These are phyloP conservation scores for Debaryomyces robertsiae DNA, from an alignment of 1,139 yeast species.

Conservation along the genomic window DNA sequence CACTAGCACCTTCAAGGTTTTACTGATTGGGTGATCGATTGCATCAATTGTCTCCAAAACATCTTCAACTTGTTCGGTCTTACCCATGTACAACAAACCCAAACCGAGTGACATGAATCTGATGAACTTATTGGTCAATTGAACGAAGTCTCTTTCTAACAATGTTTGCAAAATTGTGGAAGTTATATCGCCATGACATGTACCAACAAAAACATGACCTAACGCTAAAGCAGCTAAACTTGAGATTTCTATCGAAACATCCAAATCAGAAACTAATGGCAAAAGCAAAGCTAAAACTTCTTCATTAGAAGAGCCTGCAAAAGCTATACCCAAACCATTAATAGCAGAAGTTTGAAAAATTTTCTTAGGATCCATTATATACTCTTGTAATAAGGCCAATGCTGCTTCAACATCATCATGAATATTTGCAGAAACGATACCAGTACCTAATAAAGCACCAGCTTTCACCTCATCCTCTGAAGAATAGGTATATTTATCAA, in stretches of 20 bases:
- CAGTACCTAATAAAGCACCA: constrained; percentile 95
- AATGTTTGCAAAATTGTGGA: constrained; percentile 87
- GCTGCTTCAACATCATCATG: constrained; percentile 97
- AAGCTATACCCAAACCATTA: constrained; percentile 90
- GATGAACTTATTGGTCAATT: constrained; percentile 82
- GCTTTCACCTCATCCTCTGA: constrained; percentile 88
- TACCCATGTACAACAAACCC: constrained; percentile 91
- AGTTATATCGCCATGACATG: constrained; percentile 93
- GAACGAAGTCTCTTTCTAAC: constrained; percentile 78
- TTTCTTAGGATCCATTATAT: constrained; percentile 54
- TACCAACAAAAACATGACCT: constrained; percentile 94
- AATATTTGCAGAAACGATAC: constrained; percentile 90
- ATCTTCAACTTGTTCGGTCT: constrained; percentile 93
- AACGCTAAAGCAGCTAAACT: constrained; percentile 88
- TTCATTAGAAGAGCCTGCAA: constrained; percentile 90
- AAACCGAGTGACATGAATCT: constrained; percentile 90
- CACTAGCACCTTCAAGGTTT: constrained; percentile 85
- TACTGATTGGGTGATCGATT: constrained; percentile 90
- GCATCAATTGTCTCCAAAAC: constrained; percentile 94
- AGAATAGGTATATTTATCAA: constrained; percentile 88
- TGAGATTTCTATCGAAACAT: constrained; percentile 73
- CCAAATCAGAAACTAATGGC: constrained; percentile 86
- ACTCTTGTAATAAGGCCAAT: constrained; percentile 79
- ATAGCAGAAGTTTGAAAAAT: constrained; percentile 78
- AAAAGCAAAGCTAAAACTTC: constrained; percentile 75